Evolutionary conservation across 2,329 filamentous ascomycete species (phyloP).

Genomic region (Fusarium subglutinans): DNA sequence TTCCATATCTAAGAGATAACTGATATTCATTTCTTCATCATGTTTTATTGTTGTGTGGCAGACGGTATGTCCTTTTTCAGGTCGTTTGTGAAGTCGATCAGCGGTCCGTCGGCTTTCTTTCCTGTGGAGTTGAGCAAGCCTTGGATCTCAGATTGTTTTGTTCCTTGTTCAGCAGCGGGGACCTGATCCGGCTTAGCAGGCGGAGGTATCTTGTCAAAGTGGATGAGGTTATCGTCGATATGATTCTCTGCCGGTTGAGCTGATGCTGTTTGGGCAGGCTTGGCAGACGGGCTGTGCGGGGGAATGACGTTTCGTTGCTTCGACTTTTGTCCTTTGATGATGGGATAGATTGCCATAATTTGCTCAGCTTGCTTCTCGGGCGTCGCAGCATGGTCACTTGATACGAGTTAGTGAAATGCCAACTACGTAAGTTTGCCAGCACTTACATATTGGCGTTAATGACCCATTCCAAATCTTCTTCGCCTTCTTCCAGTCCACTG

Average conservation of each 20-base stretch:
- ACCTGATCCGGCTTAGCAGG: not conserved
- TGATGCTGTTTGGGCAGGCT: constrained; percentile 10
- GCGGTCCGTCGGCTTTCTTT: constrained; percentile 57
- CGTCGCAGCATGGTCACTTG: constrained; percentile 55
- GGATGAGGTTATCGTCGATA: constrained; percentile 59
- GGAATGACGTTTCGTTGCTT: constrained; percentile 66
- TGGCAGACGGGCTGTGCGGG: constrained; percentile 45
- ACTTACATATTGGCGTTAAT: constrained; percentile 84
- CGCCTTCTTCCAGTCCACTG: constrained; percentile 77
- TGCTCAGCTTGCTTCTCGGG: constrained; percentile 80
- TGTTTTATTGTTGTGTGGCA: constrained; percentile 38
- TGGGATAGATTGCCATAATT: constrained; percentile 85
- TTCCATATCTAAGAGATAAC: constrained; percentile 24
- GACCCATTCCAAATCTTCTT: constrained; percentile 94
- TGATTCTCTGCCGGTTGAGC: constrained; percentile 34
- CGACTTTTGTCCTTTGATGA: constrained; percentile 78
- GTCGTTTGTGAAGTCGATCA: constrained; percentile 67
- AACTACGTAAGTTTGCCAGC: not conserved
- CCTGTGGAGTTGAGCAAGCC: constrained; percentile 58
- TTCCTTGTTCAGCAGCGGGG: not conserved
- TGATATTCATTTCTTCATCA: constrained; percentile 27
- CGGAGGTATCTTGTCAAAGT: constrained; percentile 58
- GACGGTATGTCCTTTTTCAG: constrained; percentile 60
- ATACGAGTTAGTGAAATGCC: constrained; percentile 17
- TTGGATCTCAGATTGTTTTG: constrained; percentile 52